Base-by-base conservation (phyloP, 306 rosid genomes). In the Casuarina glauca region DNA sequence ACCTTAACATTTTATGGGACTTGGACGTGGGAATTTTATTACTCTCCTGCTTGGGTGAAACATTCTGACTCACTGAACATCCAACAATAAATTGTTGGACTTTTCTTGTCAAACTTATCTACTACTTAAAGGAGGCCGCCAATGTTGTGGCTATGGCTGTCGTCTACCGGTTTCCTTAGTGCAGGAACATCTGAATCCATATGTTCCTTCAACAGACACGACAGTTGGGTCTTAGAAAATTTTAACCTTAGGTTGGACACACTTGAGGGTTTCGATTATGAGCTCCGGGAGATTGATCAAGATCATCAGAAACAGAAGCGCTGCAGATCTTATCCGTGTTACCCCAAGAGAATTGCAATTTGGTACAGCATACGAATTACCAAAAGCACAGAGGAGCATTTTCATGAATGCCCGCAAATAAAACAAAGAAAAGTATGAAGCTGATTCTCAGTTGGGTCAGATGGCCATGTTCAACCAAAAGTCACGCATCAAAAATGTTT, bases 221-320 rank as follows among this genome's bases (percentile, higher is more conserved):
- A 26, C 42, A 19, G 58, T 19, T 16, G 32, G 32, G 73, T 20
- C 50, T 39, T 48, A 50, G 41, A 74, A 50, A 41, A 9, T 54
- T 55, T 74, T 46, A 69, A 66, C 19, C 45, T 54, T 44, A 49
- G 13, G 9, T 49, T 76, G 42, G 13, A 82, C 79, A 78, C 76
- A 19, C 66, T 70, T 50, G 48, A 80, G 44, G 70, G 6, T 64
- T 48, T 16, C n/a, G 57, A 69, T 4, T 16, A 58, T 53, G 57
- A 66, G 66, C 73, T 58, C 74, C 74, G 72, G 75, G 62, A 68
- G 58, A 63, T 57, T 72, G 69, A 58, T n/a, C 73, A 78, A 49
- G 74, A 85, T 43, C 42, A 52, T 78, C 78, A 48, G 71, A 82
- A 58, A 35, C 79, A 83, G 87, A 86, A 9, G 76, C 69, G 39